These are phyloP conservation scores for Davidsoniella australis DNA, from an alignment of 2,329 filamentous ascomycete genomes.

Conservation along the genomic window DNA sequence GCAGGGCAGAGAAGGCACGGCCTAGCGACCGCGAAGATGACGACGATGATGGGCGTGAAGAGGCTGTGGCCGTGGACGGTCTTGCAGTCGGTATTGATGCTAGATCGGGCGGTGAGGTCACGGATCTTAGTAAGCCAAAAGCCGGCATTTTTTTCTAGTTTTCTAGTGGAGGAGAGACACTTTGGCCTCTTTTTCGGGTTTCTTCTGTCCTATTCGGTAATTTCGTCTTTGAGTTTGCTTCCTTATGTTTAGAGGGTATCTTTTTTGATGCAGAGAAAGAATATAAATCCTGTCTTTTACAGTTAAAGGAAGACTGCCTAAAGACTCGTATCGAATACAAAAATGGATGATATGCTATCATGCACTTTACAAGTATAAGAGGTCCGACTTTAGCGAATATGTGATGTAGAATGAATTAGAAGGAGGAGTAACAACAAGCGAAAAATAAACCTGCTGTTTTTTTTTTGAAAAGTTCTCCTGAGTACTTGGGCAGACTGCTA, in stretches of 20 bases:
- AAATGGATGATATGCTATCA: too few relatives aligned
- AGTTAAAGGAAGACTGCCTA: too few relatives aligned
- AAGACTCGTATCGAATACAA: too few relatives aligned
- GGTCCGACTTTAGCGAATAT: too few relatives aligned
- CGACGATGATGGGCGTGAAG: neutral
- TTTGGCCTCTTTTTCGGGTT: neutral
- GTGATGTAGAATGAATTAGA: too few relatives aligned
- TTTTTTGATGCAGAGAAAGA: neutral
- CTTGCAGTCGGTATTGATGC: neutral
- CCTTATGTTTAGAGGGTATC: neutral
- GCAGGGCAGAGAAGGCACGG: neutral
- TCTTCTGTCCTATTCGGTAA: neutral
- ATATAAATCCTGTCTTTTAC: neutral
- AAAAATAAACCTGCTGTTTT: too few relatives aligned
- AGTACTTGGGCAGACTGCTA: too few relatives aligned
- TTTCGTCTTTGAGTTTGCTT: neutral
- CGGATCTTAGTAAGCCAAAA: constrained; percentile 8
- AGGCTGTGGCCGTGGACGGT: neutral
- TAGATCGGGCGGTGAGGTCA: neutral
- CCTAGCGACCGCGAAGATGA: neutral
- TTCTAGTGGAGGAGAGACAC: neutral
- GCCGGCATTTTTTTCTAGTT: neutral
- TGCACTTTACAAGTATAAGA: too few relatives aligned
- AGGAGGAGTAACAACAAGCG: too few relatives aligned
- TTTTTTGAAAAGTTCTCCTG: too few relatives aligned